Percentiles rank a stretch among this genome's conserved stretches.
Conservation (phyloP, 257 asterid genomes). For the Mentha longifolia region DNA sequence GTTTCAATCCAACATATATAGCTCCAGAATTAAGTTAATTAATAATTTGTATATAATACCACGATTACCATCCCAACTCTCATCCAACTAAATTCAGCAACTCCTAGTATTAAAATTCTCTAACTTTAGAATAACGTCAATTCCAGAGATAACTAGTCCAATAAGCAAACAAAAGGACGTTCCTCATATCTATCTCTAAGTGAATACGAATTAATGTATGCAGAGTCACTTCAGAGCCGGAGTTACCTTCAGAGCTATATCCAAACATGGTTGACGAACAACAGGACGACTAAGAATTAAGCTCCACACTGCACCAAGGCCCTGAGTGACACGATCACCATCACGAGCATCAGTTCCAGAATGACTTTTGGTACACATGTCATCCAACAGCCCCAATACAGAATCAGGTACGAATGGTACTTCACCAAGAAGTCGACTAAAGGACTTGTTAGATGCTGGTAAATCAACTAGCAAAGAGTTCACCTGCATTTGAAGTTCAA, state of each 20-base stretch:
- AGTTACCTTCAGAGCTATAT: slow-evolving; percentile 88
- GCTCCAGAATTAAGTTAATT: neutral
- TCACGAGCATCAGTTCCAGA: slow-evolving; percentile 64
- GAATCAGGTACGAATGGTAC: slow-evolving; percentile 89
- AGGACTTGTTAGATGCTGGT: slow-evolving; percentile 94
- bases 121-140: neutral
- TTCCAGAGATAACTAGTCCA: slow-evolving; percentile 1
- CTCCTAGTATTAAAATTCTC: too few relatives aligned
- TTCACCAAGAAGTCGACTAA: slow-evolving; percentile 94
- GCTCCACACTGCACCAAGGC: slow-evolving; percentile 96
- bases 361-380: slow-evolving; percentile 66
- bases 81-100: too few relatives aligned
- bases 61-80: slow-evolving; percentile 3
- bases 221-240: slow-evolving; percentile 22
- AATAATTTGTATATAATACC: slow-evolving; percentile 3
- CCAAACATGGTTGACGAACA: slow-evolving; percentile 85
- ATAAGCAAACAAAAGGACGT: slow-evolving; percentile 16
- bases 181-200: neutral
- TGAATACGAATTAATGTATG: slow-evolving; percentile 16
- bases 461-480: slow-evolving; percentile 70
- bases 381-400: slow-evolving; percentile 70
- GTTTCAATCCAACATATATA: slow-evolving; percentile 4
- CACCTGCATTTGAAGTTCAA: slow-evolving; percentile 59
- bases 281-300: slow-evolving; percentile 83
- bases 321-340: slow-evolving; percentile 96